Evolutionary conservation across 2,329 filamentous ascomycete genomes (phyloP), one percentile per base, ranked within the genome.

Genomic region (Fusarium lateritium): DNA sequence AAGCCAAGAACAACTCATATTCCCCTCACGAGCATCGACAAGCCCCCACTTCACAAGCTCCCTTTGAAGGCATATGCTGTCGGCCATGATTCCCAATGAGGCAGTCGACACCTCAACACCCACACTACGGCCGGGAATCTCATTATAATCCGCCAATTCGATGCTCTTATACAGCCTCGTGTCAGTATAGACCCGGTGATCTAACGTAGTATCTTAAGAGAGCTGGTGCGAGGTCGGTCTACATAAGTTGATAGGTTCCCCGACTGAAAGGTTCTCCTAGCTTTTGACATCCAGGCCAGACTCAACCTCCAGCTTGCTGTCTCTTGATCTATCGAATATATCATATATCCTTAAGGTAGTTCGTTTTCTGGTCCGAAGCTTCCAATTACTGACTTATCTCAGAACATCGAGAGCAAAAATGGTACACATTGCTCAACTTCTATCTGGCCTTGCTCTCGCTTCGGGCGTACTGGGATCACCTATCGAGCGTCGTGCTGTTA

Each of bases 401-500:
- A 19, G 11, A 26, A 33, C 24, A 24, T 8, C 7, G 38, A 33
- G 28, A n/a, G n/a, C 53, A 63, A 63, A 38, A 28, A 74, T 74
- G 72, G 63, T 72, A 49, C 64, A 58, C 40, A 28, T 74, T 46
- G 28, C 57, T 38, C 69, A 63, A 42, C 51, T 74, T 34, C 21
- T 74, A 31, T 69, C 69, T n/a, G 44, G 64, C n/a, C 44, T 74
- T 43, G 56, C 62, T 22, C 24, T 74, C 34, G 56, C 53, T 55
- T 64, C 72, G 19, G 46, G 58, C 19, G 69, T 71, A 39, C 60
- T 68, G 28, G 76, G 68, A n/a, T 67, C 72, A 8, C 73, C 72
- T 6, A 34, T 79, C 39, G 62, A 69, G 55, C 67, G 70, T 34
- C 77, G 76, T 31, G 69, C 63, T 34, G 72, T 78, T 51, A 77